Evolutionary conservation across 345 rosid genomes (phyloP).

Genomic region (Arabis hirsuta): DNA sequence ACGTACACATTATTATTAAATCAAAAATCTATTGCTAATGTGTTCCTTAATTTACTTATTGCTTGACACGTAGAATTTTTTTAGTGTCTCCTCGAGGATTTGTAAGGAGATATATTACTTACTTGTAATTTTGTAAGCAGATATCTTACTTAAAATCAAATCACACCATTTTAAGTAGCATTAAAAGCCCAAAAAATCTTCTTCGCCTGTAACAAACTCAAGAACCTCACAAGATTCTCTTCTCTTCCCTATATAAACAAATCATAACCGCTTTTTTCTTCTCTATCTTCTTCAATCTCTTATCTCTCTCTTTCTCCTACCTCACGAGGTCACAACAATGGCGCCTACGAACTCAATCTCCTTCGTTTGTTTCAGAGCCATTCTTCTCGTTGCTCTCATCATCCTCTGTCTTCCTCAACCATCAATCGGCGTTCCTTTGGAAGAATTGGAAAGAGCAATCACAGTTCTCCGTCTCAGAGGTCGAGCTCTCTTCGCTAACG

Average conservation of each 20-base stretch:
- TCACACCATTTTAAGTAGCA: background rate
- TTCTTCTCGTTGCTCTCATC: constrained; percentile 34
- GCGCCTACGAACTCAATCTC: constrained; percentile 20
- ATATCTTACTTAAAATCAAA: background rate
- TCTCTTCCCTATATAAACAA: constrained; percentile 18
- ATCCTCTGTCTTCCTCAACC: constrained; percentile 34
- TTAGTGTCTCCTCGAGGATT: no score
- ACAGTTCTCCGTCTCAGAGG: constrained; percentile 49
- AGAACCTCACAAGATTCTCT: constrained; percentile 12
- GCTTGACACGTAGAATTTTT: no score
- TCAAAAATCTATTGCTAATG: no score
- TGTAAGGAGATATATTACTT: no score
- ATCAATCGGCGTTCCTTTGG: constrained; percentile 41
- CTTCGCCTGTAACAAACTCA: constrained; percentile 23
- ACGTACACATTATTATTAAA: no score
- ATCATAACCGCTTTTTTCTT: constrained; percentile 24
- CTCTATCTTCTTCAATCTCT: constrained; percentile 17
- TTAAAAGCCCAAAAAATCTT: background rate
- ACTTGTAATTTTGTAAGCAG: constrained; percentile 1
- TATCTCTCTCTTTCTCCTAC: background rate
- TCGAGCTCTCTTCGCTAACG: constrained; percentile 58
- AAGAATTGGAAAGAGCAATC: constrained; percentile 49
- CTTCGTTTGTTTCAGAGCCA: constrained; percentile 20
- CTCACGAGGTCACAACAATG: constrained; percentile 32
- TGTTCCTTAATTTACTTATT: no score